Percentiles rank a stretch among this genome's conserved stretches.
phyloP scores from a whole-genome alignment of 495 filamentous ascomycete species.

The Trichocladium uniseriatum region DNA sequence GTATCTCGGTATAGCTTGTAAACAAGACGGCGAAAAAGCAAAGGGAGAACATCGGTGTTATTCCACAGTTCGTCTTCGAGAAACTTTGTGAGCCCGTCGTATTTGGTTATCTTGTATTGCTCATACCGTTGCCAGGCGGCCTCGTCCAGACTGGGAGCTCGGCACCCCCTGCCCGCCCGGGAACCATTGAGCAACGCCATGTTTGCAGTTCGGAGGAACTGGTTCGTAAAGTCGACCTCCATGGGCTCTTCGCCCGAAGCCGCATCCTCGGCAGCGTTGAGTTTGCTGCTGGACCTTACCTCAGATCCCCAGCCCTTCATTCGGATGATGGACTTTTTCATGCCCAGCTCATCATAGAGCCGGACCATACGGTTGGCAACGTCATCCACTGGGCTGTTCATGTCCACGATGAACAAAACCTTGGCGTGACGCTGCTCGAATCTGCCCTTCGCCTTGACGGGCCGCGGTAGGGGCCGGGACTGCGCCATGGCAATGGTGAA shows the following conservation, averaged over 20 bases:
- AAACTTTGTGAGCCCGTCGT: background rate
- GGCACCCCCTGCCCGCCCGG: background rate
- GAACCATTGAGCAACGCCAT: background rate
- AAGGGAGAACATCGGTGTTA: background rate
- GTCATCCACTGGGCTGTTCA: slow-evolving; percentile 20
- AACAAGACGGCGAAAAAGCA: background rate
- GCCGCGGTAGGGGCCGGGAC: background rate
- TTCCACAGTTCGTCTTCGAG: slow-evolving; percentile 5
- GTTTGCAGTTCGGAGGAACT: slow-evolving; percentile 10
- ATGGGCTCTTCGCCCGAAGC: slow-evolving; percentile 1
- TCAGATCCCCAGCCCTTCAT: slow-evolving; percentile 13
- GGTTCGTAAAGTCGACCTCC: slow-evolving; percentile 12
- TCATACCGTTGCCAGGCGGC: slow-evolving; percentile 16
- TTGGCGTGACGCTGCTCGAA: background rate
- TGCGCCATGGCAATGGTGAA: slow-evolving; percentile 13
- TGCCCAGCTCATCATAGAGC: slow-evolving; percentile 10
- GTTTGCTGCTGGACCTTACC: background rate
- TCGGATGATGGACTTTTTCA: slow-evolving; percentile 15
- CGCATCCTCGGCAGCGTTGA: slow-evolving; percentile 4
- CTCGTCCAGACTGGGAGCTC: slow-evolving; percentile 16
- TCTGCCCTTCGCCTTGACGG: background rate
- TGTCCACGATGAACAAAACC: slow-evolving; percentile 22
- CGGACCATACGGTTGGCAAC: slow-evolving; percentile 8
- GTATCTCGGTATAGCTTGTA: slow-evolving; percentile 15
- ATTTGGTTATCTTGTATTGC: background rate